A percentile compares a stretch with the other conserved stretches of the same genome.
These are phyloP conservation scores for Odontarrhena argentea DNA, from an alignment of 345 rosid genomes.

Conservation along the genomic window DNA sequence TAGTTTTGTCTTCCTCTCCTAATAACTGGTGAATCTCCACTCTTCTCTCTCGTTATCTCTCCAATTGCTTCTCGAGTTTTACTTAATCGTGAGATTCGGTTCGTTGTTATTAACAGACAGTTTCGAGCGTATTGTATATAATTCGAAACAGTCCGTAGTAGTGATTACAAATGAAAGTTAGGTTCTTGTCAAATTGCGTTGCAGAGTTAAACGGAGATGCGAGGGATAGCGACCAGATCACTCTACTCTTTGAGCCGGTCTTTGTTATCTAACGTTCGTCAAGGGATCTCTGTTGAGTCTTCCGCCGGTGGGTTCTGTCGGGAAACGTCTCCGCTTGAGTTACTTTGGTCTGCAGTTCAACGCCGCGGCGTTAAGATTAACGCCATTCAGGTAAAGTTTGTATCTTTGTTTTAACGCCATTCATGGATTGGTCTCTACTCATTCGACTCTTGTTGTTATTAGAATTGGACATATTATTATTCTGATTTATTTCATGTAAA, in stretches of 20 bases:
- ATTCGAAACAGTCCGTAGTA: too few relatives aligned
- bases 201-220: conserved; percentile 15
- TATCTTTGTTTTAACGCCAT: not conserved
- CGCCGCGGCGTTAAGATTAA: conserved; percentile 73
- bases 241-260: conserved; percentile 32
- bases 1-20: too few relatives aligned
- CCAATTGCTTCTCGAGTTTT: too few relatives aligned
- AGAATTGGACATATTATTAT: not conserved
- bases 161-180: too few relatives aligned
- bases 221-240: conserved; percentile 31
- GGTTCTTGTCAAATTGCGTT: not conserved
- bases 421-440: conserved; percentile 12
- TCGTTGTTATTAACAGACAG: too few relatives aligned
- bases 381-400: conserved; percentile 61
- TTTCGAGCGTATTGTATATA: too few relatives aligned
- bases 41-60: too few relatives aligned
- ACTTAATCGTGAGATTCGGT: too few relatives aligned
- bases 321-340: conserved; percentile 31
- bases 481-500: not conserved
- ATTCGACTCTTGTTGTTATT: not conserved
- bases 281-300: not conserved
- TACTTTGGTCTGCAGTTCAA: conserved; percentile 63
- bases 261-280: conserved; percentile 23
- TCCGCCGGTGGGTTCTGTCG: conserved; percentile 10
- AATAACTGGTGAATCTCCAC: too few relatives aligned